Base-by-base conservation (phyloP, 345 rosid genomes). In the Salix exigua region DNA sequence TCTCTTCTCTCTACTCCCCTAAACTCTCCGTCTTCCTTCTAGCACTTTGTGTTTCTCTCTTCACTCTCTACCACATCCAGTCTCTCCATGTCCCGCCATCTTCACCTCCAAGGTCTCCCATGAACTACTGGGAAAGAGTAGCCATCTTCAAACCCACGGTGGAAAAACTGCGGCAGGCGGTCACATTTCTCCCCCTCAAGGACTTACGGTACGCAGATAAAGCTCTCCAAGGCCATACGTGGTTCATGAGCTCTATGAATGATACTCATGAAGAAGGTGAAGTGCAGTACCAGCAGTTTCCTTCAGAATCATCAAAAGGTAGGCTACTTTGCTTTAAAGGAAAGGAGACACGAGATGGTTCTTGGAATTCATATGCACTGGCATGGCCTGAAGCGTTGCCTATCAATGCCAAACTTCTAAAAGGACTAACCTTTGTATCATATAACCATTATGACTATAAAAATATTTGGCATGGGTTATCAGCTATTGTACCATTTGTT, bases 201-300 rank as follows among this genome's bases (percentile, higher is more conserved):
- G 91, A 91, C 79, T 63, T 85, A 4, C 88, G 91, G 63, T 91
- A 82, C 64, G 50, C 90, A 14, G 75, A 79, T 42, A 83, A 77
- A 64, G 80, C 91, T 30, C 88, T 82, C 0, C 61, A 81, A 13
- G 97, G 91, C 62, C 92, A 90, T 78, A 90, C 92, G 0, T 91
- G 94, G 97, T 91, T 91, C 79, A 91, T 90, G 91, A 91, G 94
- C 82, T 90, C 97, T 35, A 74, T 87, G 76, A 75, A 83, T 25
- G 96, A 91, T 76, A 82, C 75, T 26, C 94, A 81, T 33, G 88
- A 87, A n/a, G 84, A 87, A 71, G 91, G 87, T 0, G 91, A 84
- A 74, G 98, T 84, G 16, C 97, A 91, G 25, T 83, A 84, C 69
- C 92, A 89, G 75, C 83, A 86, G 48, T 91, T 94, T 75, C 96